Evolutionary conservation across 2,329 filamentous ascomycete genomes (phyloP), one percentile per base, ranked within the genome.

Genomic region (Ophiostoma angusticollis): DNA sequence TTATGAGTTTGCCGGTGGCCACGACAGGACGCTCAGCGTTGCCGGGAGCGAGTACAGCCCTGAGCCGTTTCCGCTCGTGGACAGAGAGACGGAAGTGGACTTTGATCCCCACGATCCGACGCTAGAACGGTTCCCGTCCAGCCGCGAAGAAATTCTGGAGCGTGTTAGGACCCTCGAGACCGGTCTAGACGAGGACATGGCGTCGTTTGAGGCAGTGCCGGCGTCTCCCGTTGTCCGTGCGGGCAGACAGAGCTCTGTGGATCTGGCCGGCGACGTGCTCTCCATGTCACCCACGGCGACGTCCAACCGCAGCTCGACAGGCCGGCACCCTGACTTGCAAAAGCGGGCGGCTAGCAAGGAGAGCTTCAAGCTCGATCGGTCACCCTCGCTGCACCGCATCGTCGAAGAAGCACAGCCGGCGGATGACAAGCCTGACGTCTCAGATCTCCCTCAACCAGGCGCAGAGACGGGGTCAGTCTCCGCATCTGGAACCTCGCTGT

Each of bases 101-200:
- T 48, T 58, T 19, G 66, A 69, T 34, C 43, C 63, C 2, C 58
- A 63, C 33, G 67, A 71, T 35, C 66, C 67, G 2, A 67, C 61
- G 0, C 51, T 71, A 8, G 67, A 70, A 44, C 55, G 50, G 14
- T 69, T 70, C 45, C 67, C 67, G 2, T 66, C 60, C 1, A 61
- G 62, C 36, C 56, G 58, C 13, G 53, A 56, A 0, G 63, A 61
- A 6, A 65, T 70, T 35, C 51, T 70, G 11, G 58, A 62, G 34
- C 57, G 62, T 1, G 55, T 71, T 12, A 61, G 63, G 6, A 63
- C 61, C 37, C 60, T 71, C 12, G 62, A 62, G 40, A 65, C 62
- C 0, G 60, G 63, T 30, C 55, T 63, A 1, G 54, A 56, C 28
- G 62, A 61, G 31, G 62, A 67, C 24, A 54, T 56, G 21, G 49